Base-by-base conservation (phyloP, 140 eudicot species). In the Stevia rebaudiana region DNA sequence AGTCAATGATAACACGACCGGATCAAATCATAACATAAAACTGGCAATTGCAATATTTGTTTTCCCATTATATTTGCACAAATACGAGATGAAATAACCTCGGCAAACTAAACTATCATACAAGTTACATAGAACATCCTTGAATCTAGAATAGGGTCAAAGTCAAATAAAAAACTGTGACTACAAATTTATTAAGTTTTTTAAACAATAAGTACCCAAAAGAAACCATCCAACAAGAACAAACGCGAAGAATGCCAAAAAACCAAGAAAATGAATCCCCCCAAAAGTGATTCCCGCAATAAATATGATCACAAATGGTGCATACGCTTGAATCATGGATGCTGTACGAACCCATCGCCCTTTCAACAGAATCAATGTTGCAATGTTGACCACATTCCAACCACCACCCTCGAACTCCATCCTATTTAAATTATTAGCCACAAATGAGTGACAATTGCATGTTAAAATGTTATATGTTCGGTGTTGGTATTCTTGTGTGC, bases 401-500 rank as follows among this genome's bases (percentile, higher is more conserved):
- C 88, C 80, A 6, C 87, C 84, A 6, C 82, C 81, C 56, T 78
- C 80, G 68, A 84, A 84, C 63, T 68, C 80, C 82, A 91, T 63
- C 76, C 92, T 64, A 75, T 91, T 91, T 2, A 91, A 79, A 66
- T 83, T 83, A 60, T 91, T 85, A 69, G 98, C 87, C 11, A 84
- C 98, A 66, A 87, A 90, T 9, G 89, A 90, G 81, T 90, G 96
- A 70, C 98, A 91, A 60, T 87, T 91, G 82, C 96, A 91, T 13
- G 95, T 84, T 5, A 91, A 65, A 12, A 91, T 71, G 75, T 81
- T 91, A 79, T 91, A 91, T 2, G 86, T 41, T 13, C 74, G 80
- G 78, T 91, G 96, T 58, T 91, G 98, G 67, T 78, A 91, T 72
- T 91, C 96, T 50, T 78, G 89, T 7, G 92, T 91, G 77, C 96